Evolutionary conservation across 495 filamentous ascomycete species (phyloP).

Genomic region (Penicillium pulvis): DNA sequence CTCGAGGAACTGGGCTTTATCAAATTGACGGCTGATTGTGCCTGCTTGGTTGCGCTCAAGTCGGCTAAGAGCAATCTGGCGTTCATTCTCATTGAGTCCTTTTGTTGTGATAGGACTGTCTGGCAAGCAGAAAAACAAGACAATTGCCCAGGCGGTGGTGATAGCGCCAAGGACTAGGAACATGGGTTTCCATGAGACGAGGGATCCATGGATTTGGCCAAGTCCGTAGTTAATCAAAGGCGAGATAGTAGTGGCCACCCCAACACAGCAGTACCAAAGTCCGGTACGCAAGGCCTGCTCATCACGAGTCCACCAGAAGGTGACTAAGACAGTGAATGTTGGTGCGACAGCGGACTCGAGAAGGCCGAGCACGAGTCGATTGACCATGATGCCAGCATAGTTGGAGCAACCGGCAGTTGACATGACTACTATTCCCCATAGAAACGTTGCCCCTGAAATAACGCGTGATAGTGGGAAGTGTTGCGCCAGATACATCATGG

Average conservation of each 20-base stretch:
- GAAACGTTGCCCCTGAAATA: neutral
- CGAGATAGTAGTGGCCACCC: slow-evolving; percentile 4
- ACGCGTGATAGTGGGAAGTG: slow-evolving; percentile 3
- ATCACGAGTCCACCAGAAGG: slow-evolving; percentile 14
- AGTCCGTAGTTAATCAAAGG: slow-evolving; percentile 7
- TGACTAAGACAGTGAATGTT: slow-evolving; percentile 7
- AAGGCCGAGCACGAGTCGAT: slow-evolving; percentile 2
- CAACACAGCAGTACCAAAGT: slow-evolving; percentile 11
- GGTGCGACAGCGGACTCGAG: slow-evolving; percentile 9
- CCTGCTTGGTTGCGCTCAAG: slow-evolving; percentile 7
- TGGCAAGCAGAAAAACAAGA: slow-evolving; percentile 4
- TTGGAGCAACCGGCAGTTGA: slow-evolving; percentile 10
- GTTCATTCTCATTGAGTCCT: slow-evolving; percentile 3
- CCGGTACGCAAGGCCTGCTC: slow-evolving; percentile 10
- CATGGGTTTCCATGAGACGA: slow-evolving; percentile 4
- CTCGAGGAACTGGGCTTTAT: slow-evolving; percentile 6
- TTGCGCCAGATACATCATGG: slow-evolving; percentile 8
- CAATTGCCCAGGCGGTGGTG: slow-evolving; percentile 1
- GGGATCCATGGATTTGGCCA: slow-evolving; percentile 3
- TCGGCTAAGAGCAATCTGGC: neutral
- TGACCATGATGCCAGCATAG: slow-evolving; percentile 9
- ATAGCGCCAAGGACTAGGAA: slow-evolving; percentile 8
- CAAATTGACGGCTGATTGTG: slow-evolving; percentile 9
- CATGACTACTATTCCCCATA: slow-evolving; percentile 8
- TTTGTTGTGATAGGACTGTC: slow-evolving; percentile 5